Base-by-base conservation (phyloP, 495 filamentous ascomycete species). In the Podospora tetraspora region DNA sequence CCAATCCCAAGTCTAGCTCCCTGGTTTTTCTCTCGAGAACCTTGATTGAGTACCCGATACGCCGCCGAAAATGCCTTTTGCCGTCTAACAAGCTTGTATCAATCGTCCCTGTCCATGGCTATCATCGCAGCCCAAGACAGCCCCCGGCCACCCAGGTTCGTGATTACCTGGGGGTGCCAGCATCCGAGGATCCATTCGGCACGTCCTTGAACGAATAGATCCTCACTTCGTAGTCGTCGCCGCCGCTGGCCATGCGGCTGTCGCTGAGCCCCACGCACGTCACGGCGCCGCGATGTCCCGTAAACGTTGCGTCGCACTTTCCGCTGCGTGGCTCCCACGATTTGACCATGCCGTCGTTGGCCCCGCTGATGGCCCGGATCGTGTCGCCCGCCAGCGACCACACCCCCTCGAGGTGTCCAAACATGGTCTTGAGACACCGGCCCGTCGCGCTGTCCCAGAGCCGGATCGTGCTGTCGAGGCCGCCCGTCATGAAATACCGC, bases 381-480 rank as follows among this genome's bases (percentile, higher is more conserved):
- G 91, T 93, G 76, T 99, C 96, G 2, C 92, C 96, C 1, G 92
- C 94, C 6, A 99, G 84, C 11, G 91, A 90, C 95, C 95, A 99
- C 24, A 99, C 89, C 25, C 95, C 95, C 76, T 98, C 95, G 24
- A 99, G 82, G 71, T 99, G 95, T 0, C 95, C 95, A 69, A 98
- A 99, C 79, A 97, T 94, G 4, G 92, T 97, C 63, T 91, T 91
- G 11, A 96, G 80, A 73, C 92, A 96, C 70, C 84, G 82, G 59
- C 91, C 93, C 7, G 89, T 92, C 57, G 86, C 86, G 10, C 93
- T 89, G 76, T 98, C 92, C 95, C 95, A 99, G 30, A 98, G 84
- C 13, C 95, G 90, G 68, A 99, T 92, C 8, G 92, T 97, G 57
- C 86, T 88, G 75, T 99, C 95, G 23, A 99, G 85, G 6, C 91